A percentile compares a stretch with the other conserved stretches of the same genome.
Evolutionary conservation across 106 monocot species (phyloP).

Genomic region (Phalaenopsis aphrodite): DNA sequence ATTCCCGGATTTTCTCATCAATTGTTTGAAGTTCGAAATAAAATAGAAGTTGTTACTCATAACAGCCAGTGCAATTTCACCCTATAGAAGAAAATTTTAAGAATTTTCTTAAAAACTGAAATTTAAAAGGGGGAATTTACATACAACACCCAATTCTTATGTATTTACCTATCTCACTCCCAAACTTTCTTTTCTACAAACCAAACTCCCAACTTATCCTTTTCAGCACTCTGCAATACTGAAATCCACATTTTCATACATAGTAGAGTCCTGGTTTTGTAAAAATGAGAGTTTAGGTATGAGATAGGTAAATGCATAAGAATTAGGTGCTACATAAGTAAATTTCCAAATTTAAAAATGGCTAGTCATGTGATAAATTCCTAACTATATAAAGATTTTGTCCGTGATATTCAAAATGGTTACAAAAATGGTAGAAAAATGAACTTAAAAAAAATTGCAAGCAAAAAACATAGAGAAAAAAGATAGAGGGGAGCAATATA

Average conservation of each 20-base stretch:
- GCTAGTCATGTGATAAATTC: not conserved
- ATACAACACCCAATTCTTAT: too few species aligned
- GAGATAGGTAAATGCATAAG: too few species aligned
- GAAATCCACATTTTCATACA: too few species aligned
- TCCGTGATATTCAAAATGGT: not conserved
- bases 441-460: not conserved
- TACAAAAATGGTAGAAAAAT: not conserved
- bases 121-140: too few species aligned
- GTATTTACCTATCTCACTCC: too few species aligned
- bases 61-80: not conserved
- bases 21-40: constrained; percentile 58
- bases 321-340: too few species aligned
- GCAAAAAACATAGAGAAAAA: not conserved
- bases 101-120: not conserved
- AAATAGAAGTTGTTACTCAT: not conserved
- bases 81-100: not conserved
- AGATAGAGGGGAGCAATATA: not conserved
- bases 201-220: too few species aligned
- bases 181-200: too few species aligned
- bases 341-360: not conserved
- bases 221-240: too few species aligned
- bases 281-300: too few species aligned
- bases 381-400: not conserved
- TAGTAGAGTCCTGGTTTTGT: too few species aligned
- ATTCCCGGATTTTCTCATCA: constrained; percentile 97